Evolutionary conservation across 129 eudicot species (phyloP), one percentile per base, ranked within the genome.

Genomic region (Ambrosia trifida): DNA sequence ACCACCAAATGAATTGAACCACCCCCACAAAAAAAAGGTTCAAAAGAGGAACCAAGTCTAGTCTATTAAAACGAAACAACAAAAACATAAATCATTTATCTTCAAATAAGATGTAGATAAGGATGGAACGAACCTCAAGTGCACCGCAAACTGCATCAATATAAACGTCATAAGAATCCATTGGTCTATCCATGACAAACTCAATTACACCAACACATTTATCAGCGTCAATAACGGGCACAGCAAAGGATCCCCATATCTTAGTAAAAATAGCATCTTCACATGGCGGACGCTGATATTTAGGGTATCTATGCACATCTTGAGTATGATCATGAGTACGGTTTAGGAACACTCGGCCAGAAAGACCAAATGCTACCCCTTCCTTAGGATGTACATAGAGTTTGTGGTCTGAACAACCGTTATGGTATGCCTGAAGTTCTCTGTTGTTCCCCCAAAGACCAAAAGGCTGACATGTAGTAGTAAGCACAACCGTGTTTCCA

Each of bases 121-220:
- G 65, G 41, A 11, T 7, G 4, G 18, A 16, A 31, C 18, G 10
- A 59, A 59, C 65, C 65, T 59, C 11, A 59, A 59, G 65, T 7
- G 65, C 65, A 12, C 31, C 1, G 43, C 3, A 59, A 59, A 59
- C 65, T 10, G n/a, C 65, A 5, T 2, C 16, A 11, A 59, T 59
- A 56, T 4, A 12, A 11, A 11, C 4, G 19, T 28, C 65, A 59
- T 13, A 59, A 11, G 11, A n/a, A 59, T 16, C 65, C 16, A 13
- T 28, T 11, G 41, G 41, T 59, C 17, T n/a, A 13, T 32, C 40
- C 40, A 30, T 13, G 10, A 59, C 65, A 59, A 59, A 59, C 43
- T 59, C 65, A 31, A 59, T 43, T 6, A 59, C 65, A 31, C 65
- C 65, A 30, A 59, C 18, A 31, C 65, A 31, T 59, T 59, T 35